These are phyloP conservation scores for Hypoxylon sp. DNA, from an alignment of 2,329 filamentous ascomycete species.

Conservation along the genomic window DNA sequence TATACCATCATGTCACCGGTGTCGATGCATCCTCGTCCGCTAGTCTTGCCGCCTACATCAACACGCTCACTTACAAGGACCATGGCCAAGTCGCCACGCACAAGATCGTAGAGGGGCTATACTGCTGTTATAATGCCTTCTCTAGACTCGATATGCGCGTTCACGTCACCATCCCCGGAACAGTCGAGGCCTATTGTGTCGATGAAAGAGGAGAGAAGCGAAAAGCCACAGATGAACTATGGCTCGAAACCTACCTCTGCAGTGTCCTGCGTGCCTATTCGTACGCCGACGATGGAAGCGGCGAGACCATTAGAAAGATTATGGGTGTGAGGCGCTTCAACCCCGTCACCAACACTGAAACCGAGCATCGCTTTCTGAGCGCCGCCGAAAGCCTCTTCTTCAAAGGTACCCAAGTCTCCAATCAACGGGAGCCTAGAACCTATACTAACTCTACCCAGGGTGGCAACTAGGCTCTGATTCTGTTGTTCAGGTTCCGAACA, in stretches of 20 bases:
- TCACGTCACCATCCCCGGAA: conserved; percentile 95
- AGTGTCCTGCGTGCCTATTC: conserved; percentile 94
- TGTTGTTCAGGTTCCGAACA: conserved; percentile 96
- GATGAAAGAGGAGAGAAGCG: conserved; percentile 97
- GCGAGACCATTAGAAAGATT: conserved; percentile 95
- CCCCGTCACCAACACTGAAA: conserved; percentile 97
- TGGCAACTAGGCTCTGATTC: conserved; percentile 97
- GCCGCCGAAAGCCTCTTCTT: conserved; percentile 97
- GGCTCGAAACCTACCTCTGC: conserved; percentile 98
- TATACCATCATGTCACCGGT: conserved; percentile 98
- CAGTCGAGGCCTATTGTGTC: conserved; percentile 96
- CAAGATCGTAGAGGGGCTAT: conserved; percentile 94
- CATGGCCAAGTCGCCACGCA: conserved; percentile 79
- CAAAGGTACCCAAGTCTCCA: conserved; percentile 68
- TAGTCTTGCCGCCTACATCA: conserved; percentile 97
- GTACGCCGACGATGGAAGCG: conserved; percentile 95
- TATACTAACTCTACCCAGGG: conserved; percentile 63
- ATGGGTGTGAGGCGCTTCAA: conserved; percentile 98
- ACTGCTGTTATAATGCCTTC: conserved; percentile 99
- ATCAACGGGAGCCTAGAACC: neutral
- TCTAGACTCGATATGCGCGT: conserved; percentile 98
- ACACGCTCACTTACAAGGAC: conserved; percentile 92
- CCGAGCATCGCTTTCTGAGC: conserved; percentile 94
- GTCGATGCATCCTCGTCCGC: conserved; percentile 98
- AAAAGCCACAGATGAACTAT: conserved; percentile 91